Conservation (phyloP, 2,329 filamentous ascomycete species). For the Rhynchosporium graminicola region DNA sequence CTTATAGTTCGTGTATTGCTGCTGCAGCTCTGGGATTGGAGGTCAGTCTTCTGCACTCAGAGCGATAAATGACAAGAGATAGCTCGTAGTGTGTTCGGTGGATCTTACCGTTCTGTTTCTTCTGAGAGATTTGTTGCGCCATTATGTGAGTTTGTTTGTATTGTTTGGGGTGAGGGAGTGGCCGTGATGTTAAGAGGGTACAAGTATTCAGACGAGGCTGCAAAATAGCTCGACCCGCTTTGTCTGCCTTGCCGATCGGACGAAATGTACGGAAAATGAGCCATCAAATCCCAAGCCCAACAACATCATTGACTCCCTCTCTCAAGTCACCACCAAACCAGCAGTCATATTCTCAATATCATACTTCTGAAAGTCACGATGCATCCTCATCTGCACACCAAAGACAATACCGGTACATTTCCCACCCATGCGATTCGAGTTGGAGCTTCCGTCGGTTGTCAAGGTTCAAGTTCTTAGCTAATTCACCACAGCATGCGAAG, state of each 20-base stretch:
- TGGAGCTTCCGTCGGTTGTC: not conserved
- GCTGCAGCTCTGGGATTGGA: slow-evolving; percentile 66
- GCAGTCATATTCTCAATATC: not conserved
- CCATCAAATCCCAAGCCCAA: slow-evolving; percentile 9
- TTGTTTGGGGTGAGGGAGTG: slow-evolving; percentile 1
- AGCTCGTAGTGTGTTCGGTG: not conserved
- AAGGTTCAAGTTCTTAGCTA: slow-evolving; percentile 27
- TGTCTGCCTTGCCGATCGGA: slow-evolving; percentile 12
- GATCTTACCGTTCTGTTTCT: slow-evolving; percentile 42
- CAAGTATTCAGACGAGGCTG: slow-evolving; percentile 22
- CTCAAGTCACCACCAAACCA: not conserved
- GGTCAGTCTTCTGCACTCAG: not conserved
- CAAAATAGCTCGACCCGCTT: slow-evolving; percentile 21
- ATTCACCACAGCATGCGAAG: slow-evolving; percentile 74
- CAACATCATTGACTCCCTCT: slow-evolving; percentile 16
- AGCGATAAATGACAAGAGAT: not conserved
- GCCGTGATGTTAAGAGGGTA: slow-evolving; percentile 18
- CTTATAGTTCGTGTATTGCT: slow-evolving; percentile 77
- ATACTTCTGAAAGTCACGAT: slow-evolving; percentile 53
- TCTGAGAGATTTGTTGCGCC: slow-evolving; percentile 39
- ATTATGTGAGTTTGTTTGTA: slow-evolving; percentile 28
- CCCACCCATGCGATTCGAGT: not conserved
- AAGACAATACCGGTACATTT: slow-evolving; percentile 78
- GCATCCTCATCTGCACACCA: slow-evolving; percentile 97
- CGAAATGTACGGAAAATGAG: slow-evolving; percentile 13